Conservation (phyloP, 768 basidiomycete species). For the Kwoniella dendrophila region DNA sequence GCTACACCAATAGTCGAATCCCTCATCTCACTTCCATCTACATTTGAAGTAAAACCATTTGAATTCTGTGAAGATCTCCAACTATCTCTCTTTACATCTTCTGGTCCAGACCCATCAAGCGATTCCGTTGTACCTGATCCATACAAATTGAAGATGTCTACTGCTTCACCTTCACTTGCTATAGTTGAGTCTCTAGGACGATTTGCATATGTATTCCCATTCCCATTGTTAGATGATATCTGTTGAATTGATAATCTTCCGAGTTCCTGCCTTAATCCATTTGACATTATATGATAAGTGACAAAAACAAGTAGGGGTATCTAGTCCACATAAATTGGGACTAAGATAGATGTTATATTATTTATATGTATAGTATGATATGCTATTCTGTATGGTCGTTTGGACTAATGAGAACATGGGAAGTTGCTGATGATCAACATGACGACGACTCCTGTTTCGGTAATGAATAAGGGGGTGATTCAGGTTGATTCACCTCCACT, state of each 20-base stretch:
- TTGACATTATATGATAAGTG: background rate
- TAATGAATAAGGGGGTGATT: too few relatives aligned
- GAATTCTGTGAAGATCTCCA: slow-evolving; percentile 1
- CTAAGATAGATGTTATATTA: too few relatives aligned
- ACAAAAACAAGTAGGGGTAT: too few relatives aligned
- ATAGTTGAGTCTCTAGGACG: slow-evolving; percentile 30
- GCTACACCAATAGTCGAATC: slow-evolving; percentile 9
- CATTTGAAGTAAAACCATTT: slow-evolving; percentile 1
- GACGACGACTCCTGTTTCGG: background rate
- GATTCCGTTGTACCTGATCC: slow-evolving; percentile 8
- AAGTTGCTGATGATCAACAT: too few relatives aligned
- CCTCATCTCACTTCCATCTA: background rate
- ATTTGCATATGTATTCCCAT: slow-evolving; percentile 20
- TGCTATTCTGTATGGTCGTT: too few relatives aligned
- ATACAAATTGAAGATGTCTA: slow-evolving; percentile 42
- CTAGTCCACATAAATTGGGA: too few relatives aligned
- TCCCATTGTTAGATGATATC: background rate
- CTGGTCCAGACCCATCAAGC: background rate
- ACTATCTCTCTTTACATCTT: background rate
- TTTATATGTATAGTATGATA: too few relatives aligned
- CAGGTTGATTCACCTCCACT: background rate
- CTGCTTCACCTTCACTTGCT: slow-evolving; percentile 37
- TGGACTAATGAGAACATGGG: background rate
- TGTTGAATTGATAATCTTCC: slow-evolving; percentile 5
- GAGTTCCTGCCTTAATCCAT: background rate